phyloP scores from a whole-genome alignment of 148 eudicot species.

The Limonium bicolor region DNA sequence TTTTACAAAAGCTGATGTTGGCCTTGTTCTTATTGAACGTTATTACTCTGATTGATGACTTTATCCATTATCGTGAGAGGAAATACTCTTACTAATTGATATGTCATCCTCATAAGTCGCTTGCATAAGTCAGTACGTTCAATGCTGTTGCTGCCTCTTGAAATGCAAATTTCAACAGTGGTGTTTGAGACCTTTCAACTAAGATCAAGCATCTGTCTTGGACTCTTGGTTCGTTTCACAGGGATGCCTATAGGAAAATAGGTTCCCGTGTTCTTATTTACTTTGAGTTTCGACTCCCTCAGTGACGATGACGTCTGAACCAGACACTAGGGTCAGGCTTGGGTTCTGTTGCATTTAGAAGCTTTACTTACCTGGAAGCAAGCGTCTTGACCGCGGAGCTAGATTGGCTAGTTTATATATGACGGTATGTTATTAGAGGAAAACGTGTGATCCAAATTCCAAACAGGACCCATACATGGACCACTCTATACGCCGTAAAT shows the following conservation, averaged over 20 bases:
- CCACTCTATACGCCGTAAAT: too few relatives aligned
- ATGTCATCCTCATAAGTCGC: too few relatives aligned
- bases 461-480: too few relatives aligned
- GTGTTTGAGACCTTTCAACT: not conserved
- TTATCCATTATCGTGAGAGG: too few relatives aligned
- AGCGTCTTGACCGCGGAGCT: constrained; percentile 34
- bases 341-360: constrained; percentile 88
- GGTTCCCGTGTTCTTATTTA: constrained; percentile 9
- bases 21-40: not conserved
- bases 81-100: too few relatives aligned
- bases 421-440: too few relatives aligned
- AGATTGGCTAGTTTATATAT: constrained; percentile 47
- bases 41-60: too few relatives aligned
- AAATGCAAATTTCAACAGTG: not conserved
- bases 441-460: too few relatives aligned
- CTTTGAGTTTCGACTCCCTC: constrained; percentile 61
- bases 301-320: constrained; percentile 63
- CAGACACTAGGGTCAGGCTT: constrained; percentile 85
- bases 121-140: not conserved
- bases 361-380: constrained; percentile 70
- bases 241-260: too few relatives aligned
- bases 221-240: constrained; percentile 8
- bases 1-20: not conserved
- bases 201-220: not conserved
- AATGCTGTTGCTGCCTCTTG: not conserved